phyloP scores from a whole-genome alignment of 2,329 filamentous ascomycete species.

The Alternaria ethzedia region DNA sequence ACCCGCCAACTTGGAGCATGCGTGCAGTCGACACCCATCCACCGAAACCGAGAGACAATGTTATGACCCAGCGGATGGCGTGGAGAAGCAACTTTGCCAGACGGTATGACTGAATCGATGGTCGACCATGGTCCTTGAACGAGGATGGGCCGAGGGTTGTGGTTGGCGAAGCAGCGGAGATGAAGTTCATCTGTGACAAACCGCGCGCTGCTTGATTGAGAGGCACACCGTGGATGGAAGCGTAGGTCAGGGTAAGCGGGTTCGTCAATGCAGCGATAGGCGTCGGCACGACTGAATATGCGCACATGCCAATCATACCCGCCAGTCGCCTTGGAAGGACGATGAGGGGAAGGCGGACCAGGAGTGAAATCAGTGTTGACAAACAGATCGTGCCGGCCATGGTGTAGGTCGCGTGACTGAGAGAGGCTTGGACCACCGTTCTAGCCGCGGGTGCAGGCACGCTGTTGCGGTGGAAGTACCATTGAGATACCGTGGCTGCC shows the following conservation, averaged over 20 bases:
- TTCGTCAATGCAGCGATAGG: constrained; percentile 87
- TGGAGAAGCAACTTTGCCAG: constrained; percentile 91
- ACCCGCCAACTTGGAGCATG: constrained; percentile 68
- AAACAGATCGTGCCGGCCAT: constrained; percentile 93
- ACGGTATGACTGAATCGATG: constrained; percentile 79
- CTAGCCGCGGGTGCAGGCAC: constrained; percentile 77
- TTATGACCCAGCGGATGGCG: constrained; percentile 89
- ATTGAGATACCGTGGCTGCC: constrained; percentile 94
- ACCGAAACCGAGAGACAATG: constrained; percentile 85
- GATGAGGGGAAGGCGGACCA: constrained; percentile 84
- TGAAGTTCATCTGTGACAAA: constrained; percentile 80
- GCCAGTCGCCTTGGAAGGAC: constrained; percentile 79
- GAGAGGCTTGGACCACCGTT: constrained; percentile 82
- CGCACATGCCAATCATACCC: constrained; percentile 71
- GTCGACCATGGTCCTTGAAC: constrained; percentile 50
- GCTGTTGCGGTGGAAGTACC: constrained; percentile 96
- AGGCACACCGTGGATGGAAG: constrained; percentile 89
- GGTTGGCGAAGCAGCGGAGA: constrained; percentile 74
- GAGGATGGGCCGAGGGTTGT: constrained; percentile 62
- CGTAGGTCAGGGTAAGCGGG: constrained; percentile 88
- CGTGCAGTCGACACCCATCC: constrained; percentile 96
- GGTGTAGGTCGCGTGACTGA: constrained; percentile 80
- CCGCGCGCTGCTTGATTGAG: constrained; percentile 79
- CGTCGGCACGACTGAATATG: constrained; percentile 82
- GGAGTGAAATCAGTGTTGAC: constrained; percentile 79